These are phyloP conservation scores for Artemisia argyi DNA, from an alignment of 129 eudicot genomes.

Conservation along the genomic window DNA sequence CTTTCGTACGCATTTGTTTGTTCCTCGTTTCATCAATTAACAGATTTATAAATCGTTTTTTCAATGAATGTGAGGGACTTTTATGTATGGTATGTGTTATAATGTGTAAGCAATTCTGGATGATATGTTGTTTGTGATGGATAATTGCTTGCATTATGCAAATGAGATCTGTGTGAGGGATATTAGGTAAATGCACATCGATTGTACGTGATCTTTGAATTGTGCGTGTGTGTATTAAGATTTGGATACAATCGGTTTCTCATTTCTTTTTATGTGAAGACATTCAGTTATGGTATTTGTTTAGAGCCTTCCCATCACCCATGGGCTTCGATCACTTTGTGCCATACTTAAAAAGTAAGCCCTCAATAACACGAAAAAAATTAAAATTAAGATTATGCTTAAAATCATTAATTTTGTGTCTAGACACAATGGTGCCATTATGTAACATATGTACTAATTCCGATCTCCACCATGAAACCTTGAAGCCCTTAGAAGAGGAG, in stretches of 20 bases:
- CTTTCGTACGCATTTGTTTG: background rate
- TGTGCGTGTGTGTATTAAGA: too few relatives aligned
- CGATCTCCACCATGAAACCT: too few relatives aligned
- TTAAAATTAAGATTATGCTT: background rate
- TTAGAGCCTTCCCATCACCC: too few relatives aligned
- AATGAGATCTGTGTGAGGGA: slow-evolving; percentile 6
- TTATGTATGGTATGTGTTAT: background rate
- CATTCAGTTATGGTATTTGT: background rate
- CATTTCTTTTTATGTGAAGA: too few relatives aligned
- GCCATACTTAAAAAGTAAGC: too few relatives aligned
- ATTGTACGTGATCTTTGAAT: background rate
- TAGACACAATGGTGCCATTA: too few relatives aligned
- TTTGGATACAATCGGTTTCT: too few relatives aligned
- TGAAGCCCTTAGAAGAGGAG: too few relatives aligned
- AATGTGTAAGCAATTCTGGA: slow-evolving; percentile 4
- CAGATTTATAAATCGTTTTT: background rate
- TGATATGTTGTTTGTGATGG: slow-evolving; percentile 11
- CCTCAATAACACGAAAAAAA: too few relatives aligned
- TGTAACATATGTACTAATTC: too few relatives aligned
- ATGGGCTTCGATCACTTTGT: too few relatives aligned
- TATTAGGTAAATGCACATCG: slow-evolving; percentile 8
- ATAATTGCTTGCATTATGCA: slow-evolving; percentile 6
- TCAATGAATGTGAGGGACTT: background rate
- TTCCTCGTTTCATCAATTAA: background rate
- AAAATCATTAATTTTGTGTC: too few relatives aligned